phyloP scores from a whole-genome alignment of 345 rosid species.

The Microcos paniculata region DNA sequence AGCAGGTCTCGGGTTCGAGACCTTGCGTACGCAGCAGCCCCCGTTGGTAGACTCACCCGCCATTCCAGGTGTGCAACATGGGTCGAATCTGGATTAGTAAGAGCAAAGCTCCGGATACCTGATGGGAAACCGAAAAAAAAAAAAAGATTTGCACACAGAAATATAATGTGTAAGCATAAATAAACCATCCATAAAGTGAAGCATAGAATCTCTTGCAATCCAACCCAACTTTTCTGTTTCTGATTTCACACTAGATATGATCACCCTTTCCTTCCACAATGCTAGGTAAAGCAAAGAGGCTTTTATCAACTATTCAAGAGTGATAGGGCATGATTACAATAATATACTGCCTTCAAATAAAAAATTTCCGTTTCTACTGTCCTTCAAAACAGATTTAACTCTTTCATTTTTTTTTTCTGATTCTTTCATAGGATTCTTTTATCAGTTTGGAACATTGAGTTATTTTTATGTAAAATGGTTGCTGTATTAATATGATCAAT shows the following conservation, averaged over 20 bases:
- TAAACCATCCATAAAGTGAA: background rate
- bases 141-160: background rate
- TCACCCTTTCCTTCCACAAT: background rate
- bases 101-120: too few relatives aligned
- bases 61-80: too few relatives aligned
- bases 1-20: too few relatives aligned
- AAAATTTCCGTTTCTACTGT: too few relatives aligned
- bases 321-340: conserved; percentile 4
- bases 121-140: too few relatives aligned
- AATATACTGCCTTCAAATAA: too few relatives aligned
- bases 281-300: conserved; percentile 6
- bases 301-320: background rate
- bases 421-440: background rate
- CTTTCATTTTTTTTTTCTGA: background rate
- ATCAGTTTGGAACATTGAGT: background rate
- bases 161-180: background rate
- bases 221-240: background rate
- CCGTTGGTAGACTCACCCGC: too few relatives aligned
- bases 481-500: background rate
- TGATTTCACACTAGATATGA: background rate
- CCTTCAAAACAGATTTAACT: background rate
- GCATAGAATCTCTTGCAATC: background rate
- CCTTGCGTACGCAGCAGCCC: too few relatives aligned
- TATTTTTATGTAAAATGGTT: background rate
- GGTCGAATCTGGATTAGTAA: too few relatives aligned